phyloP scores from a whole-genome alignment of 257 asterid species.

The Rhazya stricta region DNA sequence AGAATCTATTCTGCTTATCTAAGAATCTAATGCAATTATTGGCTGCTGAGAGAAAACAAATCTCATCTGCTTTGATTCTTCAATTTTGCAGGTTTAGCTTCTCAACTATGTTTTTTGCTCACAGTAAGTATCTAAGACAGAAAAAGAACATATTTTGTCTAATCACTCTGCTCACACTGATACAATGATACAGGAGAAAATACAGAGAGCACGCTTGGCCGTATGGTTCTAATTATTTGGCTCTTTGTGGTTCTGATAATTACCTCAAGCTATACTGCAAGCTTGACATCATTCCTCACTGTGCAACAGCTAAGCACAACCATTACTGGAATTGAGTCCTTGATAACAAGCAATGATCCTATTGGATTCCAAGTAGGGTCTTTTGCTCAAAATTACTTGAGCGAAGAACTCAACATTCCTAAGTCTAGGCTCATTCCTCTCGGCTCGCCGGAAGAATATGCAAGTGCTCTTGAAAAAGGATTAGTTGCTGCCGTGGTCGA shows the following conservation, averaged over 20 bases:
- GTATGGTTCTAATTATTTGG: conserved; percentile 73
- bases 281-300: conserved; percentile 74
- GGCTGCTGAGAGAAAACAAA: background rate
- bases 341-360: conserved; percentile 51
- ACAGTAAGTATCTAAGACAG: conserved; percentile 45
- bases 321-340: conserved; percentile 64
- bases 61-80: conserved; percentile 14
- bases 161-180: conserved; percentile 2
- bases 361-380: conserved; percentile 78
- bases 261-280: conserved; percentile 75
- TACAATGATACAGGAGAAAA: conserved; percentile 57
- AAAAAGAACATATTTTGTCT: background rate
- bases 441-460: conserved; percentile 68
- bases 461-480: conserved; percentile 48
- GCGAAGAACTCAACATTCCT: conserved; percentile 57
- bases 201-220: conserved; percentile 61
- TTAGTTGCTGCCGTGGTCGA: conserved; percentile 67
- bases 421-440: conserved; percentile 68
- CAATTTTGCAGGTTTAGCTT: conserved; percentile 74
- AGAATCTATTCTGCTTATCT: too few species aligned
- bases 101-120: conserved; percentile 74
- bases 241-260: conserved; percentile 70
- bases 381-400: conserved; percentile 57
- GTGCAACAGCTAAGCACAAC: conserved; percentile 66
- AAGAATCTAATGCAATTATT: background rate